Base-by-base conservation (phyloP, 176 grass and related monocot species). In the Rhynchospora pubera region DNA sequence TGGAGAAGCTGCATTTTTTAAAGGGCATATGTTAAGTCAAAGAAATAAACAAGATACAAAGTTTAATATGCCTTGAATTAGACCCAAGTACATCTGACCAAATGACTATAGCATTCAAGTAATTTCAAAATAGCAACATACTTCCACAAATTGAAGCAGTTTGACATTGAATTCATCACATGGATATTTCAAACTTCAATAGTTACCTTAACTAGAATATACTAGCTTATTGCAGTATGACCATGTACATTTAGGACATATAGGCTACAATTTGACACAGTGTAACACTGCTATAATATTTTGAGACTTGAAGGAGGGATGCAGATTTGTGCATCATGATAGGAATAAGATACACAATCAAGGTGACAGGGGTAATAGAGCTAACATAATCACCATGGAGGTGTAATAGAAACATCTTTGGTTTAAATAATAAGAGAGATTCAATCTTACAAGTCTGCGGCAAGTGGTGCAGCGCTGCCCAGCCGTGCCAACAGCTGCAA, bases 401-500 rank as follows among this genome's bases (percentile, higher is more conserved):
- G 55, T 30, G 22, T 16, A 0, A 77, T 56, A 55, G 18, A 12
- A 22, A 52, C 13, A 16, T 76, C 47, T 13, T 76, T 51, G 12
- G 48, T 76, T 53, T 48, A 30, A 30, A 30, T 16, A 7, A 12
- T 30, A 30, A 55, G 72, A 55, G 72, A 77, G 70, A 66, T 65
- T 55, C 26, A 53, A 83, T 46, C 77, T 84, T 93, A 99, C 96
- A 77, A 99, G 92, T 81, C 96, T 93, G 71, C 96, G 96, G 52
- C 96, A 99, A 81, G 96, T 95, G 45, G 96, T 99, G 90, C 96
- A 99, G 12, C 92, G 87, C 58, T 99, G 96, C 77, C 96, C 96
- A 79, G 96, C 96, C 2, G 96, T 99, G 71, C 96, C 96, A 83
- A 99, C 96, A 90, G 96, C 92, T 88, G 96, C 96, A 80, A 99